phyloP scores from a whole-genome alignment of 2,329 filamentous ascomycete genomes.

The Aspergillus pseudotamarii region DNA sequence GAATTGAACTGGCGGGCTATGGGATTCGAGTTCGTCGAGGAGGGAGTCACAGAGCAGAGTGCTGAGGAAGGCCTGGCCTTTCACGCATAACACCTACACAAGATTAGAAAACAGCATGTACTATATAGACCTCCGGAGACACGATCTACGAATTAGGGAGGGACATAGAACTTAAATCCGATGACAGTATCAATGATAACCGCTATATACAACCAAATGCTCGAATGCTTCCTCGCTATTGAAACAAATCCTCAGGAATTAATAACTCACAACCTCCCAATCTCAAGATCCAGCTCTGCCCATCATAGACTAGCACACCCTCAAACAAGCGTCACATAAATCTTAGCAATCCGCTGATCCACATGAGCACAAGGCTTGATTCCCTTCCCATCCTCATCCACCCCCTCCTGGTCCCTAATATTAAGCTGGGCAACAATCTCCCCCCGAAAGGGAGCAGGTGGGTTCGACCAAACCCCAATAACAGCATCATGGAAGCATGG shows the following conservation, averaged over 20 bases:
- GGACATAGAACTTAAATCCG: not conserved
- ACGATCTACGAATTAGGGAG: not conserved
- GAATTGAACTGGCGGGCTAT: conserved; percentile 55
- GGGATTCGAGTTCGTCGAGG: conserved; percentile 49
- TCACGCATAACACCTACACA: conserved; percentile 18
- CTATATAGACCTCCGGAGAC: not conserved
- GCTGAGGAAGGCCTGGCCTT: conserved; percentile 21
- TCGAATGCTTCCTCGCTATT: not conserved
- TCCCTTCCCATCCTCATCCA: not conserved
- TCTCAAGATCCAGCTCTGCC: not conserved
- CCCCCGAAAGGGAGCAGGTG: conserved; percentile 5
- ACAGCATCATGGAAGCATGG: conserved; percentile 11
- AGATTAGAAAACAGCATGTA: not conserved
- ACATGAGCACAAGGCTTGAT: conserved; percentile 3
- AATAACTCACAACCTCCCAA: not conserved
- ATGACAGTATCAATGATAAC: not conserved
- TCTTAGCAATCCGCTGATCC: conserved; percentile 6
- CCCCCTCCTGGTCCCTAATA: conserved; percentile 4
- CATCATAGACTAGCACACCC: not conserved
- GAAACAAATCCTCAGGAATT: not conserved
- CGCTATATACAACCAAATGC: not conserved
- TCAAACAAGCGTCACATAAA: conserved; percentile 8
- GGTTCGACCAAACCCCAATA: conserved; percentile 6
- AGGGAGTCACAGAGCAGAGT: conserved; percentile 10
- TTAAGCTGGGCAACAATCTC: conserved; percentile 1